These are phyloP conservation scores for Fusarium pseudonygamai DNA, from an alignment of 2,329 filamentous ascomycete genomes.

Conservation along the genomic window DNA sequence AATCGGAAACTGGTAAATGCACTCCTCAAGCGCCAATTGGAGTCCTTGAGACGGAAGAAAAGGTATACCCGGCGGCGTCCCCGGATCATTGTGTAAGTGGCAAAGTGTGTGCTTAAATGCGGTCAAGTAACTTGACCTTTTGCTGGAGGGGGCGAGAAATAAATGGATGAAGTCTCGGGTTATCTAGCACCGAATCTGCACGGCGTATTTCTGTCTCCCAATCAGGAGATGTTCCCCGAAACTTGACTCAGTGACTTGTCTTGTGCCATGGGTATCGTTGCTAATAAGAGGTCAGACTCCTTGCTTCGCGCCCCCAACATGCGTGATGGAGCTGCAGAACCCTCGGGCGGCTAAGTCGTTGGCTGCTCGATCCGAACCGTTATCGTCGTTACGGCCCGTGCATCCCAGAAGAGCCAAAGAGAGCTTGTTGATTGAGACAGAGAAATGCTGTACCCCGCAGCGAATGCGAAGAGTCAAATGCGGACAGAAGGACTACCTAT, in stretches of 20 bases:
- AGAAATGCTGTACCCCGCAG: too few relatives aligned
- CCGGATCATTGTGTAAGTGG: fast-evolving
- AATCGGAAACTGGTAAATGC: not conserved
- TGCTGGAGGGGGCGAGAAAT: not conserved
- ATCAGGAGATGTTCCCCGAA: too few relatives aligned
- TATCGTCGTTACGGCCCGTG: too few relatives aligned
- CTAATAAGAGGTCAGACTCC: not conserved
- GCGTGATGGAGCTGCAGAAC: not conserved
- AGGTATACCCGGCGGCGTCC: fast-evolving
- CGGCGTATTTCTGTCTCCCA: not conserved
- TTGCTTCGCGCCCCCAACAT: too few relatives aligned
- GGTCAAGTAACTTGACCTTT: not conserved
- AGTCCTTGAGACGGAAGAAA: not conserved
- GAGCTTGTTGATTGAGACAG: too few relatives aligned
- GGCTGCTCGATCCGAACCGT: not conserved
- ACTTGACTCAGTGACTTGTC: not conserved
- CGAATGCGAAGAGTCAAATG: not conserved
- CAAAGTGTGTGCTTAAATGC: not conserved
- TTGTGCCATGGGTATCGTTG: not conserved
- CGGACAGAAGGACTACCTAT: not conserved
- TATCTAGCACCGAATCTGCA: fast-evolving
- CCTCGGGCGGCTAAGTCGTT: not conserved
- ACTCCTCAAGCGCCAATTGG: not conserved
- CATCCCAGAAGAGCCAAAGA: too few relatives aligned
- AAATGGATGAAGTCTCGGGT: not conserved